A percentile compares a stretch with the other conserved stretches of the same genome.
Evolutionary conservation across 2,329 filamentous ascomycete genomes (phyloP).

Genomic region (Zymoseptoria ardabiliae): DNA sequence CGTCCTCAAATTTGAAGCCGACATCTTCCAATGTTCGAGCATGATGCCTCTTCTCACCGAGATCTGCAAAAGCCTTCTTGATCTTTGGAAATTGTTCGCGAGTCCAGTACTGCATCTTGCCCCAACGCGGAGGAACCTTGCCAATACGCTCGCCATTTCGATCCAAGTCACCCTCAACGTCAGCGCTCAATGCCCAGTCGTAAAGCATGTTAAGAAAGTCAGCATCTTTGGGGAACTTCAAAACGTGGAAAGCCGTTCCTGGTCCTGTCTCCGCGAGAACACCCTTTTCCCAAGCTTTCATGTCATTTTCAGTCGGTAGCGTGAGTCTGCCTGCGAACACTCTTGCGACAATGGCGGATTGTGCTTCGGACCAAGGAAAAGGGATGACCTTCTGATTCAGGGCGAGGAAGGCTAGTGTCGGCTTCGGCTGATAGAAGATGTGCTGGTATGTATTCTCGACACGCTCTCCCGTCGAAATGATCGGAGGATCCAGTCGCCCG

Average conservation of each 20-base stretch:
- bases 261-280: conserved; percentile 34
- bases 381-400: conserved; percentile 82
- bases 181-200: conserved; percentile 50
- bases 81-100: conserved; percentile 61
- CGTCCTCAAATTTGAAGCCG: conserved; percentile 41
- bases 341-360: conserved; percentile 68
- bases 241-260: conserved; percentile 47
- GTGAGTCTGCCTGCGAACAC: conserved; percentile 65
- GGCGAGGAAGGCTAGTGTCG: conserved; percentile 69
- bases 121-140: conserved; percentile 66
- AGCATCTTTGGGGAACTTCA: conserved; percentile 56
- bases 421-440: conserved; percentile 65
- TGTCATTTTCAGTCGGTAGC: conserved; percentile 56
- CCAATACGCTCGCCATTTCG: conserved; percentile 31
- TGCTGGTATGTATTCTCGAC: conserved; percentile 72
- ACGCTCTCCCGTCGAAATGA: conserved; percentile 62
- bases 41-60: conserved; percentile 49
- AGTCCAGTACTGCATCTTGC: conserved; percentile 63
- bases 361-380: conserved; percentile 71
- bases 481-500: conserved; percentile 40
- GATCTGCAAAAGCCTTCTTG: conserved; percentile 62
- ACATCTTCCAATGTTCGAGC: conserved; percentile 64
- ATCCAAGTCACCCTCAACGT: conserved; percentile 18
- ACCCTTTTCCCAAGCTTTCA: conserved; percentile 59
- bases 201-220: conserved; percentile 63